These are phyloP conservation scores for Wickerhamomyces pijperi DNA, from an alignment of 805 yeast species.

Conservation along the genomic window DNA sequence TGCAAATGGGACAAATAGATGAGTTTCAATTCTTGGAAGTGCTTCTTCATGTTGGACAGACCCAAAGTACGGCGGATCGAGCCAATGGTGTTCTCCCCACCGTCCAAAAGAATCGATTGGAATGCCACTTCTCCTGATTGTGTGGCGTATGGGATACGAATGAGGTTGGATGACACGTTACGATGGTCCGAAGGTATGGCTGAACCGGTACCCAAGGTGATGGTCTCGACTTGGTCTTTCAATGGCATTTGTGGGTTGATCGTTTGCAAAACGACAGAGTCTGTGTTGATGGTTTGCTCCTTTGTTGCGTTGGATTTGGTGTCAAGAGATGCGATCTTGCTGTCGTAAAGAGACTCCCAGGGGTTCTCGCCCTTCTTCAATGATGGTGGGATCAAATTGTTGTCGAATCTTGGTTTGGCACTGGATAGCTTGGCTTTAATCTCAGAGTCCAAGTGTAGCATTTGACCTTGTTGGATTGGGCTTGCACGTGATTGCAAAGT, in stretches of 20 bases:
- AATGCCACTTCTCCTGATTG: slow-evolving; percentile 15
- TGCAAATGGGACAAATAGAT: slow-evolving; percentile 82
- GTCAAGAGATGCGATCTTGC: slow-evolving; percentile 18
- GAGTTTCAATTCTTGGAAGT: slow-evolving; percentile 51
- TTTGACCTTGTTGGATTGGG: slow-evolving; percentile 14
- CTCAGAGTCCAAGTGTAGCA: slow-evolving; percentile 10
- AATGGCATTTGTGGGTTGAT: slow-evolving; percentile 14
- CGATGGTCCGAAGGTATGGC: slow-evolving; percentile 79
- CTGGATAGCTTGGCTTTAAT: slow-evolving; percentile 3
- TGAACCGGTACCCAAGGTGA: slow-evolving; percentile 88
- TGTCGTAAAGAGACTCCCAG: slow-evolving; percentile 19
- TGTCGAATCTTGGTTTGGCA: slow-evolving; percentile 6
- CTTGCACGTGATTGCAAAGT: slow-evolving; percentile 12
- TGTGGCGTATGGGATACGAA: slow-evolving; percentile 49
- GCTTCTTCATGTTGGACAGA: slow-evolving; percentile 25
- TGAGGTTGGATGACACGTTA: slow-evolving; percentile 73
- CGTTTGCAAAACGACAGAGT: slow-evolving; percentile 12
- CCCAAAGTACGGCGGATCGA: slow-evolving; percentile 54
- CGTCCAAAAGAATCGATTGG: slow-evolving; percentile 61
- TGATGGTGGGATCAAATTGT: slow-evolving; percentile 1
- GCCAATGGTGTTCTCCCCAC: slow-evolving; percentile 91
- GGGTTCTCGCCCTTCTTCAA: slow-evolving; percentile 6
- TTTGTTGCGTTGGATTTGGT: slow-evolving; percentile 5
- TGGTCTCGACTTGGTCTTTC: slow-evolving; percentile 48
- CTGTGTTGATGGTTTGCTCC: slow-evolving; percentile 2